A percentile compares a stretch with the other conserved stretches of the same genome.
Evolutionary conservation across 2,329 filamentous ascomycete genomes (phyloP).

Genomic region (Cryoendolithus antarcticus): DNA sequence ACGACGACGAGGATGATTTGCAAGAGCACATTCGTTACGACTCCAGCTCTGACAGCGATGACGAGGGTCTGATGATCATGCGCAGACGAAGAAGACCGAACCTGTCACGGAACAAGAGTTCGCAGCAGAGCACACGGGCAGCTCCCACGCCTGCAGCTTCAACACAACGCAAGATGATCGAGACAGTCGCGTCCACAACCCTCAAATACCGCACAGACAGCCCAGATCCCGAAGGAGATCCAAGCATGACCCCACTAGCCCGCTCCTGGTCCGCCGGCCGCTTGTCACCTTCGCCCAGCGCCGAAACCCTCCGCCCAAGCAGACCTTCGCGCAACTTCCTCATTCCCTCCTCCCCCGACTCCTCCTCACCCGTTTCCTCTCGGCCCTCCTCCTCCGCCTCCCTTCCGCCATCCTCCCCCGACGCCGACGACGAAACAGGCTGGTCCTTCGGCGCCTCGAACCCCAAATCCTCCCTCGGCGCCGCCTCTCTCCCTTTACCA

Average conservation of each 20-base stretch:
- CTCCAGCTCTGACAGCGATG: slow-evolving; percentile 36
- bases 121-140: slow-evolving; percentile 12
- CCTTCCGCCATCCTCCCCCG: slow-evolving; percentile 7
- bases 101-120: too few species aligned
- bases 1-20: slow-evolving; percentile 54
- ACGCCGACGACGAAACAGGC: slow-evolving; percentile 12
- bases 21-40: slow-evolving; percentile 24
- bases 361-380: slow-evolving; percentile 22
- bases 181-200: slow-evolving; percentile 75
- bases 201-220: slow-evolving; percentile 73
- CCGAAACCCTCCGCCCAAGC: slow-evolving; percentile 66
- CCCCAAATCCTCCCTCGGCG: slow-evolving; percentile 20
- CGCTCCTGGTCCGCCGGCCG: slow-evolving; percentile 5
- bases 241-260: slow-evolving; percentile 5
- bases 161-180: slow-evolving; percentile 58
- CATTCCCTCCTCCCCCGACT: slow-evolving; percentile 31
- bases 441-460: slow-evolving; percentile 25
- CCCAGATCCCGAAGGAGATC: slow-evolving; percentile 38
- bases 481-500: slow-evolving; percentile 6
- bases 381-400: slow-evolving; percentile 20
- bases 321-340: slow-evolving; percentile 54
- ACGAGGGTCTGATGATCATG: slow-evolving; percentile 75
- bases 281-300: slow-evolving; percentile 63
- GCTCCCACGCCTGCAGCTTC: slow-evolving; percentile 35
- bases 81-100: slow-evolving; percentile 42